These are phyloP conservation scores for Potentilla sterilis DNA, from an alignment of 306 rosid genomes.

Conservation along the genomic window DNA sequence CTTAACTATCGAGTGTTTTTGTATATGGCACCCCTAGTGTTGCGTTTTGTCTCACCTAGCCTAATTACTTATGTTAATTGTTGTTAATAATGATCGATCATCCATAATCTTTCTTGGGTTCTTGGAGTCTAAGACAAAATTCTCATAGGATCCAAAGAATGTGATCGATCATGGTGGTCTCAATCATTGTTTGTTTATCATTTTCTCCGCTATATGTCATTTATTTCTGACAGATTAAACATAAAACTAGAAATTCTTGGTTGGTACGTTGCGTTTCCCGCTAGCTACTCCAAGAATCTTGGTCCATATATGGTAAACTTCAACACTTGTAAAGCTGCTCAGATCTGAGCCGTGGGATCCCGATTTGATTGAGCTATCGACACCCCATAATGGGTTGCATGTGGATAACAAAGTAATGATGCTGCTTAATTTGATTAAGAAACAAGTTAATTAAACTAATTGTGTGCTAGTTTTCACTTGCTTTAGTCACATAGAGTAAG, in stretches of 20 bases:
- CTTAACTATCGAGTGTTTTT: no score
- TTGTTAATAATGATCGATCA: neutral
- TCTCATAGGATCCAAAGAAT: constrained; percentile 43
- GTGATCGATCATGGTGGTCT: constrained; percentile 30
- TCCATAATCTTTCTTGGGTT: constrained; percentile 10
- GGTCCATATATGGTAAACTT: constrained; percentile 22
- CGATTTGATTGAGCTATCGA: constrained; percentile 23
- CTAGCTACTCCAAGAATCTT: constrained; percentile 45
- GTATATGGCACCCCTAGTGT: no score
- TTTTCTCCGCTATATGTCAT: constrained; percentile 6
- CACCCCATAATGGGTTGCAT: constrained; percentile 37
- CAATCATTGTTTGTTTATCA: constrained; percentile 56
- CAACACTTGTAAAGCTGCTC: constrained; percentile 16
- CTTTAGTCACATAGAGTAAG: neutral
- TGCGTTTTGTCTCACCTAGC: neutral
- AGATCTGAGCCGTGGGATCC: constrained; percentile 21
- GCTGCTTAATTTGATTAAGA: neutral
- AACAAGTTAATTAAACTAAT: neutral
- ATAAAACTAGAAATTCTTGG: constrained; percentile 27
- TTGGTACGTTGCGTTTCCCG: constrained; percentile 48
- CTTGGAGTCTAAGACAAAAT: constrained; percentile 33
- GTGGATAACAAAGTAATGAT: constrained; percentile 38
- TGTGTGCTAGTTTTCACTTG: neutral
- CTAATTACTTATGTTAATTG: neutral
- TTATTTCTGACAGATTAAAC: constrained; percentile 29